Conservation (phyloP, 2,329 filamentous ascomycete genomes). For the Pseudocercospora vitis region DNA sequence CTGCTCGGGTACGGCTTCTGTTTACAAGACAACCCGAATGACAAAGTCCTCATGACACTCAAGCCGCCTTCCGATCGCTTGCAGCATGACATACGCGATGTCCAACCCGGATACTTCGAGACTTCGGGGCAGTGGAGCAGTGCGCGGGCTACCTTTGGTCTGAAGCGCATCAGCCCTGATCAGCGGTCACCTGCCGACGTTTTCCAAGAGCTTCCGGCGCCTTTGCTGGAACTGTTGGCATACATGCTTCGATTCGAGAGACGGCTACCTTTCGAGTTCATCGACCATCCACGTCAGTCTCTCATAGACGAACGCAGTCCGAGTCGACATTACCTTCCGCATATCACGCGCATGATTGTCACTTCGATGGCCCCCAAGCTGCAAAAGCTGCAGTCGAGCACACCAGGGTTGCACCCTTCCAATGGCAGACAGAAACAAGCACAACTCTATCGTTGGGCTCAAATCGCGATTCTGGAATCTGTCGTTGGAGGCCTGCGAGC, state of each 20-base stretch:
- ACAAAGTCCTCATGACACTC: slow-evolving; percentile 47
- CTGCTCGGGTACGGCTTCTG: slow-evolving; percentile 56
- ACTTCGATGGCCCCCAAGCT: slow-evolving; percentile 38
- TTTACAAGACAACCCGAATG: slow-evolving; percentile 48
- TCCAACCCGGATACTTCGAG: slow-evolving; percentile 40
- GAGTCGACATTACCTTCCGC: slow-evolving; percentile 36
- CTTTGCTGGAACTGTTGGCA: slow-evolving; percentile 38
- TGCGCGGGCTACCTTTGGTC: slow-evolving; percentile 41
- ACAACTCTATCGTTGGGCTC: slow-evolving; percentile 46
- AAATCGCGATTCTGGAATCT: slow-evolving; percentile 37
- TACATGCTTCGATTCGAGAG: slow-evolving; percentile 39
- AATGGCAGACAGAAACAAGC: slow-evolving; percentile 45
- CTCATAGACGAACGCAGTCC: slow-evolving; percentile 26
- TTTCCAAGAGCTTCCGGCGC: slow-evolving; percentile 34
- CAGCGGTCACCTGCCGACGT: slow-evolving; percentile 19
- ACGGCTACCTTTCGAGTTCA: slow-evolving; percentile 33
- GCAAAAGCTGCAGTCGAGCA: slow-evolving; percentile 32
- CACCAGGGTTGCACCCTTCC: slow-evolving; percentile 26
- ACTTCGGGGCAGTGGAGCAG: slow-evolving; percentile 35
- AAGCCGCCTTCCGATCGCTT: slow-evolving; percentile 41
- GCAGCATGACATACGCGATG: slow-evolving; percentile 33
- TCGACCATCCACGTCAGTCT: slow-evolving; percentile 31
- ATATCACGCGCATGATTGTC: slow-evolving; percentile 39
- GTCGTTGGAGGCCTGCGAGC: slow-evolving; percentile 32
- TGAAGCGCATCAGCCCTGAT: slow-evolving; percentile 26